Evolutionary conservation across 192 early-diverging fungal species (phyloP).

Genomic region (Coemansia sp.): DNA sequence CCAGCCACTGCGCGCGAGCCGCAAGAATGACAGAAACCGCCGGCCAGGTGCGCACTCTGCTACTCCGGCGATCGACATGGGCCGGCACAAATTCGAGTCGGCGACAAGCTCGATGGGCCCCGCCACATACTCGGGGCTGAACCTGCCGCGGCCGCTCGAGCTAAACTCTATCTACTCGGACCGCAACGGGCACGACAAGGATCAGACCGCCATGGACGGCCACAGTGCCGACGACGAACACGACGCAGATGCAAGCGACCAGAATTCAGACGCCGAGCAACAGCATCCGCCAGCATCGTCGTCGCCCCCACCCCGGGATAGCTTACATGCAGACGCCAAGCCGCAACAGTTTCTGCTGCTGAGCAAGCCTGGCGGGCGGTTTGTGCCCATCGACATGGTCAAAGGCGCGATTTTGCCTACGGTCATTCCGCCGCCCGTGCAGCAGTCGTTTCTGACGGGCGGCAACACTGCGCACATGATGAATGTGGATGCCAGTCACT

Average conservation of each 20-base stretch:
- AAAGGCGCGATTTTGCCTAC: constrained; percentile 36
- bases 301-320: neutral
- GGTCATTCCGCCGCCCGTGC: constrained; percentile 33
- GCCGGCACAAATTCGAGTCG: neutral
- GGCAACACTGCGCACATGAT: constrained; percentile 47
- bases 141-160: constrained; percentile 32
- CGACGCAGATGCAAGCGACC: neutral
- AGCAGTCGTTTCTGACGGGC: constrained; percentile 17
- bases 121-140: constrained; percentile 10
- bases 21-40: neutral
- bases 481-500: constrained; percentile 36
- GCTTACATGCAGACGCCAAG: neutral
- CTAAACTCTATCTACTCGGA: constrained; percentile 11
- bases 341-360: constrained; percentile 42
- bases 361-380: constrained; percentile 54
- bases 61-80: neutral
- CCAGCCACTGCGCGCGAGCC: neutral
- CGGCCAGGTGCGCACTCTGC: neutral
- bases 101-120: constrained; percentile 1
- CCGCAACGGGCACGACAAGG: neutral
- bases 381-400: constrained; percentile 51
- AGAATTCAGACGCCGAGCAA: neutral
- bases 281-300: too few relatives aligned
- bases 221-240: neutral
- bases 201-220: neutral